Evolutionary conservation across 2,329 filamentous ascomycete species (phyloP).

Genomic region (Penicillium sp.): DNA sequence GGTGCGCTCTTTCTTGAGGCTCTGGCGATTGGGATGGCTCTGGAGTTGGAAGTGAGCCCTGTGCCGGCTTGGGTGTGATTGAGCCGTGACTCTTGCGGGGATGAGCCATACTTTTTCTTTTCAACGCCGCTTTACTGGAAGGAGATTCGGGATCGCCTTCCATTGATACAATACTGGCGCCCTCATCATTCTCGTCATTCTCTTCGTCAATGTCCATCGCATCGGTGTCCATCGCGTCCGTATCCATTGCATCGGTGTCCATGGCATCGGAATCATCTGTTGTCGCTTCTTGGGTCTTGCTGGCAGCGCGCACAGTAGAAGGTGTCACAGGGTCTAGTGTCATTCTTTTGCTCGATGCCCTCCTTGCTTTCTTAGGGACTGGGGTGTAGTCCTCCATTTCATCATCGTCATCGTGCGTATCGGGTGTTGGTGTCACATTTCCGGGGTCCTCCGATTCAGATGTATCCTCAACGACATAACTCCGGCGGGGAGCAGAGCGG

Average conservation of each 20-base stretch:
- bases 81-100: constrained; percentile 45
- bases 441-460: constrained; percentile 71
- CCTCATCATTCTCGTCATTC: constrained; percentile 29
- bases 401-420: constrained; percentile 52
- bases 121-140: constrained; percentile 61
- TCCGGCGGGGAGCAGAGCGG: constrained; percentile 64
- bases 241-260: constrained; percentile 52
- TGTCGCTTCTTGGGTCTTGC: constrained; percentile 46
- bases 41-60: constrained; percentile 49
- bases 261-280: constrained; percentile 58
- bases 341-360: constrained; percentile 58
- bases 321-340: constrained; percentile 52
- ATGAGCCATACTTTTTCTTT: constrained; percentile 62
- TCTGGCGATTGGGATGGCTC: constrained; percentile 56
- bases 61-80: constrained; percentile 39
- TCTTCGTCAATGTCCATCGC: constrained; percentile 38
- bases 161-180: constrained; percentile 34
- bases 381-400: constrained; percentile 74
- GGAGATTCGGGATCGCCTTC: constrained; percentile 55
- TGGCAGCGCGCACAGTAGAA: constrained; percentile 30
- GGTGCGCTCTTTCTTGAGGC: constrained; percentile 36
- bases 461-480: constrained; percentile 71
- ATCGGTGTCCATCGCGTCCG: constrained; percentile 56
- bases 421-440: constrained; percentile 46
- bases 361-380: constrained; percentile 60